Percentiles rank a stretch among this genome's conserved stretches.
phyloP scores from a whole-genome alignment of 345 rosid species.

The Hypericum perforatum region DNA sequence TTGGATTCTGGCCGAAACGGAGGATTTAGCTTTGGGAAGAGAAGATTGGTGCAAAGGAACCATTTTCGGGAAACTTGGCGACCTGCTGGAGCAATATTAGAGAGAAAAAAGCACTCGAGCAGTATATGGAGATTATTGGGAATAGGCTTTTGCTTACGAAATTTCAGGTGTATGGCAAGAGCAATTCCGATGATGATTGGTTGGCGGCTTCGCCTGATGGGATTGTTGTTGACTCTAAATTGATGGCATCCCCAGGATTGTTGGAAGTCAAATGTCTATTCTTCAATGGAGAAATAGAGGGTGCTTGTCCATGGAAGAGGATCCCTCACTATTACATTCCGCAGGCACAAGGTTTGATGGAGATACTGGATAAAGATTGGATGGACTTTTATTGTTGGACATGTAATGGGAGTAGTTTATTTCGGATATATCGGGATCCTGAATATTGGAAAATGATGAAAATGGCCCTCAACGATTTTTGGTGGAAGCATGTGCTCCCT shows the following conservation, averaged over 20 bases:
- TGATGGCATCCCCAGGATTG: constrained; percentile 43
- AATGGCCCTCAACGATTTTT: constrained; percentile 59
- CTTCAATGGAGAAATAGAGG: constrained; percentile 26
- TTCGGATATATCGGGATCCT: constrained; percentile 38
- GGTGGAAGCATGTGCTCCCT: constrained; percentile 73
- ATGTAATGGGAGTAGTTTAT: constrained; percentile 53
- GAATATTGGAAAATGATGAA: constrained; percentile 55
- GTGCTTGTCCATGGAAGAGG: constrained; percentile 49
- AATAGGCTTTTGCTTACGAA: constrained; percentile 27
- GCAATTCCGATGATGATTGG: constrained; percentile 39
- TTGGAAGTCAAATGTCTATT: constrained; percentile 72
- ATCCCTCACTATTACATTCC: constrained; percentile 48
- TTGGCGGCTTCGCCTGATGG: constrained; percentile 95
- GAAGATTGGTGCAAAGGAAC: constrained; percentile 52
- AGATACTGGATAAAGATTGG: constrained; percentile 69
- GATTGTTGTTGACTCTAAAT: constrained; percentile 34
- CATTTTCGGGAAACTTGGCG: constrained; percentile 40
- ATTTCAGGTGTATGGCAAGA: constrained; percentile 36
- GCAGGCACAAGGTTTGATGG: constrained; percentile 80
- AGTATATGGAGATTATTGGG: constrained; percentile 42
- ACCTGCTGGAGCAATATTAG: constrained; percentile 45
- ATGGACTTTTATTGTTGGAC: constrained; percentile 83
- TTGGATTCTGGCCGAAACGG: constrained; percentile 52
- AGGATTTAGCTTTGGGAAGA: constrained; percentile 71
- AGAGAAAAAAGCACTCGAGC: constrained; percentile 52